Base-by-base conservation (phyloP, 208 protist genomes). In the Acanthamoeba royreba region DNA sequence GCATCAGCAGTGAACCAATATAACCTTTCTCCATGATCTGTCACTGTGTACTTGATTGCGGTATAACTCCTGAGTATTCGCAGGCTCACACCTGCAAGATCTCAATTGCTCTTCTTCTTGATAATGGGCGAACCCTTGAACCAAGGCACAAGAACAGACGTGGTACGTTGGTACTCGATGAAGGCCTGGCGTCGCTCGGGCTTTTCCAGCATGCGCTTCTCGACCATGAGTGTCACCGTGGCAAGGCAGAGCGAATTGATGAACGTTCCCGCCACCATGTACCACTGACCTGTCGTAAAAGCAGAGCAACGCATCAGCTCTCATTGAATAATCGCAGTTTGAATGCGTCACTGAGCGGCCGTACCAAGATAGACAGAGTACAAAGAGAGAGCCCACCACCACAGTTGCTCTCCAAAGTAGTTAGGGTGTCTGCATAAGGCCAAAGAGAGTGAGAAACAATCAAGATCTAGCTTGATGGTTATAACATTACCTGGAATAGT, bases 331-430 rank as follows among this genome's bases (percentile, higher is more conserved):
- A 9, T 55, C 13, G 49, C 19, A 19, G 49, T n/a, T n/a, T n/a
- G 49, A n/a, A n/a, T n/a, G n/a, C n/a, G n/a, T n/a, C n/a, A n/a
- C n/a, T n/a, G n/a, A n/a, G n/a, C n/a, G n/a, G n/a, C n/a, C n/a
- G n/a, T n/a, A n/a, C 13, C 86, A 33, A 92, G 25, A 43, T 81
- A 79, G 40, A 92, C 88, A 0, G 61, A 47, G 47, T 81, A 92
- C 13, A 72, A 19, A 7, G 63, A 35, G 28, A 92, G 88, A 7
- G 63, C 53, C 55, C 63, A 83, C 88, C 88, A 92, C 88, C 88
- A 92, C 43, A 81, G 55, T 45, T 83, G 55, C 88, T 92, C 88
- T 3, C 88, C 88, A 52, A 92, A 92, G 61, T 92, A 92, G 66
- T 92, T 92, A 42, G 88, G 88, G 45, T 92, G 88, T n/a, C 88